These are phyloP conservation scores for Cladosporium sp. DNA, from an alignment of 2,329 filamentous ascomycete genomes.

Conservation along the genomic window DNA sequence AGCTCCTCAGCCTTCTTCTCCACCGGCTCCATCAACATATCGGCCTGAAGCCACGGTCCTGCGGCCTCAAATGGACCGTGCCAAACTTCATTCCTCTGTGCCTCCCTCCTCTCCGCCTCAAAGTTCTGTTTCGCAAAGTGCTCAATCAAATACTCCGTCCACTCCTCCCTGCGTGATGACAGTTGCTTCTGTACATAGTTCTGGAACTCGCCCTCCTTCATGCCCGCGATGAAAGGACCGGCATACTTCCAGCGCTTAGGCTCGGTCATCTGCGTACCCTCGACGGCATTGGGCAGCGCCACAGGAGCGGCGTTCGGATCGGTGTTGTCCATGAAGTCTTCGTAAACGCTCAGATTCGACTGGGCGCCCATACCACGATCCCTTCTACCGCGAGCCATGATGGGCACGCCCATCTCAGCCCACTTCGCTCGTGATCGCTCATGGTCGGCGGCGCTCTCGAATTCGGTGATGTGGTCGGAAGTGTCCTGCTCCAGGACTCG, in stretches of 20 bases:
- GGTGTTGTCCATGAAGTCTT: conserved; percentile 43
- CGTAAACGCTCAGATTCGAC: conserved; percentile 34
- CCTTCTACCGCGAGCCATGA: conserved; percentile 46
- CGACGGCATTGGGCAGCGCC: conserved; percentile 15
- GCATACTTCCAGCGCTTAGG: conserved; percentile 52
- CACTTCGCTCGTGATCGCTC: conserved; percentile 78
- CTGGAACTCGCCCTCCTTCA: conserved; percentile 54
- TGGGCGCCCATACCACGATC: conserved; percentile 16
- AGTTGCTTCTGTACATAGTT: conserved; percentile 46
- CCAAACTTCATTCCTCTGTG: conserved; percentile 19
- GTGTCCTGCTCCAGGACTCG: conserved; percentile 77
- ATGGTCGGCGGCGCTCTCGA: conserved; percentile 76
- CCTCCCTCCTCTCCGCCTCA: conserved; percentile 14
- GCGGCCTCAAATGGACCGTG: conserved; percentile 13
- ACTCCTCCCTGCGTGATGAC: conserved; percentile 30
- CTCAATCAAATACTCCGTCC: conserved; percentile 26
- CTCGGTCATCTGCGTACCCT: conserved; percentile 8
- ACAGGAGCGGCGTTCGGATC: conserved; percentile 22
- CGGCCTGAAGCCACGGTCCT: background rate
- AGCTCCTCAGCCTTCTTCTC: conserved; percentile 7
- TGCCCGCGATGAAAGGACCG: conserved; percentile 56
- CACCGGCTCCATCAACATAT: background rate
- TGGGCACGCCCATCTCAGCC: conserved; percentile 71
- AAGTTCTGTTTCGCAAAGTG: conserved; percentile 19
- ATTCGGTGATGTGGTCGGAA: conserved; percentile 84